Base-by-base conservation (phyloP, 2,329 filamentous ascomycete species). In the Cryphonectria nitschkei region DNA sequence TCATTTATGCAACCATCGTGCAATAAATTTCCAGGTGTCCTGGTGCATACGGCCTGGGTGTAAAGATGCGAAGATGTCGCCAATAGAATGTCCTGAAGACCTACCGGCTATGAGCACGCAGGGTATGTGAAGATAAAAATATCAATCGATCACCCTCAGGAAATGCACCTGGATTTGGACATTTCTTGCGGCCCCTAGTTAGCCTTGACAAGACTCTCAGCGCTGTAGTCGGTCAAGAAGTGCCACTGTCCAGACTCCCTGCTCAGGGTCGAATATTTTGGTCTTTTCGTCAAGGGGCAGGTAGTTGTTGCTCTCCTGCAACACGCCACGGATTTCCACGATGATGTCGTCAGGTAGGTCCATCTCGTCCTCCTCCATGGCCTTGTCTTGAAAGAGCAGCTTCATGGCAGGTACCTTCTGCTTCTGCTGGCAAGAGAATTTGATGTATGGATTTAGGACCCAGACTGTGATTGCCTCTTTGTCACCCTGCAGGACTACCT, bases 361-460 rank as follows among this genome's bases (percentile, higher is more conserved):
- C 19, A 90, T 81, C 63, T 90, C 89, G 74, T 90, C 67, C 70
- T 86, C 82, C 0, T 79, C 77, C 52, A 76, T 77, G 14, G 75
- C 74, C 19, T 89, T 80, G 11, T 80, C 76, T 63, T 80, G 82
- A 75, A 85, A 90, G 2, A 90, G 79, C 19, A 89, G 78, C 74
- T 89, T 90, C 73, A 88, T 81, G 0, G 86, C 87, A 1, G 78
- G 75, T 62, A 81, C 70, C 0, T 65, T 73, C 29, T 60, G 69
- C 62, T 74, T 70, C 14, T 76, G 76, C 1, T 81, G 84, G 0
- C 86, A 85, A 0, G 86, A 80, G 74, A 87, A 89, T 4, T 81
- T 78, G 37, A 89, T 85, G 74, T 84, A 84, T n/a, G 81, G 79
- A 73, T 89, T 89, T 43, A 89, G 80, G 1, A 88, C 82, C 87